A percentile compares a stretch with the other conserved stretches of the same genome.
Conservation (phyloP, 768 basidiomycete genomes). For the Tylopilus felleus region DNA sequence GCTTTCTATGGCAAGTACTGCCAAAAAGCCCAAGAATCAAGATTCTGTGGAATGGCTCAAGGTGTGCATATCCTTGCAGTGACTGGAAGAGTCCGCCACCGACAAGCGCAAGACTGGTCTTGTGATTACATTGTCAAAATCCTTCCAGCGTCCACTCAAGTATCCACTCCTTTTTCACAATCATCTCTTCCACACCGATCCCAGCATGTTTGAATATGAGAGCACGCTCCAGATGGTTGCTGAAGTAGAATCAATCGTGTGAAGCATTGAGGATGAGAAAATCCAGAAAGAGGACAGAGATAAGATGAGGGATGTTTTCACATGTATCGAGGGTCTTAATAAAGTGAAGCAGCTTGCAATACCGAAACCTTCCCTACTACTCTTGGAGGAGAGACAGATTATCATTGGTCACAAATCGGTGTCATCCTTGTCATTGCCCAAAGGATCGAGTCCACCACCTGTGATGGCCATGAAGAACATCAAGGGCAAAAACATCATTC, state of each 20-base stretch:
- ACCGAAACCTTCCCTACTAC: conserved; percentile 83
- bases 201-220: conserved; percentile 96
- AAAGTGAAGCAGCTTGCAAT: conserved; percentile 89
- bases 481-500: conserved; percentile 81
- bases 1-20: conserved; percentile 54
- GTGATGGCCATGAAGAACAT: conserved; percentile 50
- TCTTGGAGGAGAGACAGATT: conserved; percentile 76
- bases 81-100: conserved; percentile 73
- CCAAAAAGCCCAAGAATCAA: conserved; percentile 80
- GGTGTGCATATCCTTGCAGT: conserved; percentile 68
- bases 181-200: conserved; percentile 93
- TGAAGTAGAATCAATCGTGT: conserved; percentile 95
- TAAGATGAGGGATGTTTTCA: conserved; percentile 91
- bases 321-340: conserved; percentile 94
- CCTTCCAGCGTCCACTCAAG: conserved; percentile 94
- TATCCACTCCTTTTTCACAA: conserved; percentile 98
- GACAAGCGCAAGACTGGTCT: conserved; percentile 93
- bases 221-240: conserved; percentile 95
- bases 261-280: conserved; percentile 98
- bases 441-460: conserved; percentile 34
- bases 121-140: conserved; percentile 95
- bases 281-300: conserved; percentile 94
- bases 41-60: conserved; percentile 76
- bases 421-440: no score
- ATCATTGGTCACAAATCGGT: conserved; percentile 32